Conservation (phyloP, 257 asterid species). For the Jasminum sambac region DNA sequence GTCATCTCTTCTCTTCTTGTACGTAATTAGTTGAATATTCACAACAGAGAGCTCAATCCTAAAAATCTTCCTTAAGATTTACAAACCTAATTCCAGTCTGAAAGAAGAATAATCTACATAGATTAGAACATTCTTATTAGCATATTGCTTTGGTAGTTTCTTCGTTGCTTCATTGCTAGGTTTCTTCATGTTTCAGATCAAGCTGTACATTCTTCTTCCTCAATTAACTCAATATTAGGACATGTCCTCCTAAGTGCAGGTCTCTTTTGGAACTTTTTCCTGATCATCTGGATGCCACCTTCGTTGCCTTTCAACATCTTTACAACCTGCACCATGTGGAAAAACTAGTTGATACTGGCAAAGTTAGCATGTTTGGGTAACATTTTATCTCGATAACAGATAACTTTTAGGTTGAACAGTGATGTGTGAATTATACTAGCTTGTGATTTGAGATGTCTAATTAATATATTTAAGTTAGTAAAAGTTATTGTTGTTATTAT, state of each 20-base stretch:
- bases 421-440: too few species aligned
- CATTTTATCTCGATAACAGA: not conserved
- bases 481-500: too few species aligned
- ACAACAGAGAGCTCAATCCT: constrained; percentile 6
- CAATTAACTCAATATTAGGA: constrained; percentile 38
- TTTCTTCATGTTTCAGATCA: constrained; percentile 19
- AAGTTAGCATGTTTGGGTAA: not conserved
- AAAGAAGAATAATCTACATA: not conserved
- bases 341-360: not conserved
- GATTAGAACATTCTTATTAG: not conserved
- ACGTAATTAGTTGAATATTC: not conserved
- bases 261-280: constrained; percentile 66
- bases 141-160: not conserved
- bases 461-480: too few species aligned
- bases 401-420: too few species aligned
- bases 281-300: constrained; percentile 48
- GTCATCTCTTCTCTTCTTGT: not conserved
- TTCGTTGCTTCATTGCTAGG: not conserved
- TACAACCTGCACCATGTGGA: constrained; percentile 46
- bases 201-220: constrained; percentile 41
- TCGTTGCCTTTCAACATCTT: constrained; percentile 75
- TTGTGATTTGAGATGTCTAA: too few species aligned
- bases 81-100: not conserved
- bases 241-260: constrained; percentile 60
- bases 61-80: not conserved